A percentile compares a stretch with the other conserved stretches of the same genome.
These are phyloP conservation scores for Candida coquimbonensis DNA, from an alignment of 805 yeast genomes.

Conservation along the genomic window DNA sequence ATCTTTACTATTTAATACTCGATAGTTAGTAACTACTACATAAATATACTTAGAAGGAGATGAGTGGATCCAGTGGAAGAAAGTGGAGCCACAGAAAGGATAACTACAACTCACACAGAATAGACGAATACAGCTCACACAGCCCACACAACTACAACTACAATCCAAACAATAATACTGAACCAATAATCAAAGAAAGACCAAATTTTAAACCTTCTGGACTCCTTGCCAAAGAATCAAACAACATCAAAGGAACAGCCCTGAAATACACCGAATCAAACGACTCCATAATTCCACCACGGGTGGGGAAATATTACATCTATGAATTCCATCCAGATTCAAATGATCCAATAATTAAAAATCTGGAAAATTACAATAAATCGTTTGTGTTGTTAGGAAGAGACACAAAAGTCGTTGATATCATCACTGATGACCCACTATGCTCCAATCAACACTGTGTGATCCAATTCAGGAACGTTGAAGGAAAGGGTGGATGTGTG, in stretches of 20 bases:
- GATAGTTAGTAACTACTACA: no score
- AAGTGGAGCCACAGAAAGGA: not conserved
- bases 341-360: slow-evolving; percentile 18
- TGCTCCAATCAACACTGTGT: slow-evolving; percentile 45
- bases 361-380: slow-evolving; percentile 15
- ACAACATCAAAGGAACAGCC: slow-evolving; percentile 28
- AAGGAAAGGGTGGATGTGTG: slow-evolving; percentile 2
- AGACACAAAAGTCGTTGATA: slow-evolving; percentile 29
- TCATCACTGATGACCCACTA: slow-evolving; percentile 28
- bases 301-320: slow-evolving; percentile 21
- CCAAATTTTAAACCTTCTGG: slow-evolving; percentile 38
- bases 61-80: not conserved
- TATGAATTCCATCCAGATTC: slow-evolving; percentile 25
- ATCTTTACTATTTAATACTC: no score
- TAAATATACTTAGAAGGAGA: not conserved
- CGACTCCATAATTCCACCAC: slow-evolving; percentile 27
- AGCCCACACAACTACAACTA: not conserved
- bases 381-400: slow-evolving; percentile 32
- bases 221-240: slow-evolving; percentile 33
- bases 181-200: slow-evolving; percentile 11
- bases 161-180: not conserved
- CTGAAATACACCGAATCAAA: slow-evolving; percentile 32
- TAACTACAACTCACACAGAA: not conserved
- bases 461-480: slow-evolving; percentile 33
- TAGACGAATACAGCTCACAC: not conserved